phyloP scores from a whole-genome alignment of 192 early-diverging fungal genomes.

The Backusella parvicylindrica region DNA sequence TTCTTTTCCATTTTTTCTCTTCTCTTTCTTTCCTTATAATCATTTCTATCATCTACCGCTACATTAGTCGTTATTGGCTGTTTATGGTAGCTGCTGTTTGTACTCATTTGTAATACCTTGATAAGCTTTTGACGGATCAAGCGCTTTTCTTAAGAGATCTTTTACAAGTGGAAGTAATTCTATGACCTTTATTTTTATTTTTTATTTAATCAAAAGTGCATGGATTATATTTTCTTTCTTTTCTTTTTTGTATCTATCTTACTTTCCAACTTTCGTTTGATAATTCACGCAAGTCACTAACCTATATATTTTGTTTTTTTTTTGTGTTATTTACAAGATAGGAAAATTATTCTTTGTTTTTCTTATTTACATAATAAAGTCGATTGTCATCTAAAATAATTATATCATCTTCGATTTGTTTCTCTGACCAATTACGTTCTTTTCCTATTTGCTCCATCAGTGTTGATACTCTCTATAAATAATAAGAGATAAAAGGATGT shows the following conservation, averaged over 20 bases:
- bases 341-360: neutral
- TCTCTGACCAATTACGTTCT: conserved; percentile 44
- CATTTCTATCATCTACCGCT: conserved; percentile 22
- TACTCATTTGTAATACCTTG: neutral
- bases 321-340: neutral
- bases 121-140: conserved; percentile 31
- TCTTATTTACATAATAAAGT: conserved; percentile 32
- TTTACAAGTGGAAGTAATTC: conserved; percentile 45
- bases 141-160: conserved; percentile 41
- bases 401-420: conserved; percentile 46
- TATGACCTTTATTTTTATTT: conserved; percentile 37
- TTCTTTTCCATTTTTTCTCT: conserved; percentile 10
- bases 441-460: conserved; percentile 46
- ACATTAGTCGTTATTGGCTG: neutral
- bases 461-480: conserved; percentile 41
- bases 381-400: conserved; percentile 41
- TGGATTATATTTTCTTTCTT: neutral
- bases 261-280: conserved; percentile 54
- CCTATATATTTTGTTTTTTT: conserved; percentile 3
- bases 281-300: conserved; percentile 45
- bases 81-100: neutral
- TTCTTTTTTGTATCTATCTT: neutral
- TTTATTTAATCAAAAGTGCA: neutral
- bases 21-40: conserved; percentile 31
- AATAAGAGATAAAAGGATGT: neutral